These are phyloP conservation scores for Cutaneotrichosporon sp. DNA, from an alignment of 1,284 basidiomycete species.

Conservation along the genomic window DNA sequence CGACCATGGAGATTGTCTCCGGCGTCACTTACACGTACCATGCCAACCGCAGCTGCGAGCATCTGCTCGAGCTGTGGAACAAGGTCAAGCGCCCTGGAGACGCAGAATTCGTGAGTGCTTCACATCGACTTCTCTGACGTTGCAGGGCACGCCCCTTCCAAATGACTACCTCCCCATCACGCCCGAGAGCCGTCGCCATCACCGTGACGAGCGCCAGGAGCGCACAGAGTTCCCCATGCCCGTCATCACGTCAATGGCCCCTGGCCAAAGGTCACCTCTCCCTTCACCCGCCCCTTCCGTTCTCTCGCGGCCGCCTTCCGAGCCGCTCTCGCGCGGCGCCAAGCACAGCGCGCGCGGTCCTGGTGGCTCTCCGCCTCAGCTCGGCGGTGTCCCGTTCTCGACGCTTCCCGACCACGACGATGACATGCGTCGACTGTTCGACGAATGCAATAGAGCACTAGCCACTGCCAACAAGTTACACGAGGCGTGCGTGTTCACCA, in stretches of 20 bases:
- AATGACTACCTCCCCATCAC: slow-evolving; percentile 26
- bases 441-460: slow-evolving; percentile 44
- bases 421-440: slow-evolving; percentile 40
- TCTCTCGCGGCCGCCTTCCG: slow-evolving; percentile 11
- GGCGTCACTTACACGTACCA: slow-evolving; percentile 47
- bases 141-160: slow-evolving; percentile 44
- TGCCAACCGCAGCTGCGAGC: slow-evolving; percentile 45
- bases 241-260: not conserved
- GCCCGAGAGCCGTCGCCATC: not conserved
- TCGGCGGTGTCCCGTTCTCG: slow-evolving; percentile 34
- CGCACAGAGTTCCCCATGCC: slow-evolving; percentile 2
- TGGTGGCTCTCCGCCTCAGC: slow-evolving; percentile 5
- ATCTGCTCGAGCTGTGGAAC: slow-evolving; percentile 45
- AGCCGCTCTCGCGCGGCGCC: slow-evolving; percentile 12
- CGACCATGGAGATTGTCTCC: slow-evolving; percentile 34
- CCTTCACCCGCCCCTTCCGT: slow-evolving; percentile 13
- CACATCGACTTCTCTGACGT: slow-evolving; percentile 11
- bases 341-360: not conserved
- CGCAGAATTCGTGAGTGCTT: slow-evolving; percentile 41
- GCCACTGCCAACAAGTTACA: slow-evolving; percentile 43
- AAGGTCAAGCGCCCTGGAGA: slow-evolving; percentile 50
- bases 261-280: slow-evolving; percentile 5
- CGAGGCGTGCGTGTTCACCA: slow-evolving; percentile 43
- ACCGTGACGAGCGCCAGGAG: slow-evolving; percentile 10
- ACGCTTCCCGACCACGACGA: slow-evolving; percentile 43